Conservation (phyloP, 441 rosid species). For the Erodium chrysanthum region DNA sequence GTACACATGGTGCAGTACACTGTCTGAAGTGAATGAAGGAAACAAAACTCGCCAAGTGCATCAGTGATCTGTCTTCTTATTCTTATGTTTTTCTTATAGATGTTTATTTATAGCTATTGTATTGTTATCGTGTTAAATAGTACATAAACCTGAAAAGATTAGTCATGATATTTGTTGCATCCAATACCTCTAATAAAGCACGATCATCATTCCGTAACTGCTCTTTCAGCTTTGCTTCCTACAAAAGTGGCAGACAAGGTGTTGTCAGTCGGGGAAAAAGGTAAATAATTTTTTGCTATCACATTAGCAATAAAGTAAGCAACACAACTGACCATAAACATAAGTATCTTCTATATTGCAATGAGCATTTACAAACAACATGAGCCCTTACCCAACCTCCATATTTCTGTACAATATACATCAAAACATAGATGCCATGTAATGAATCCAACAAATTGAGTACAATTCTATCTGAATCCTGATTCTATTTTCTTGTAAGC, state of each 20-base stretch:
- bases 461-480: background rate
- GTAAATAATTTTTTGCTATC: background rate
- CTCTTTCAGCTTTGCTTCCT: slow-evolving; percentile 59
- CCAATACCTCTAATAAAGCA: slow-evolving; percentile 46
- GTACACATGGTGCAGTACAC: background rate
- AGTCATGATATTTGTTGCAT: background rate
- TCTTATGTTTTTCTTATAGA: background rate
- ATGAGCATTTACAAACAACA: background rate
- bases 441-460: background rate
- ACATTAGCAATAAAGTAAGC: background rate
- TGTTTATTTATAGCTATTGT: background rate
- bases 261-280: background rate
- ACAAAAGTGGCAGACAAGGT: slow-evolving; percentile 17
- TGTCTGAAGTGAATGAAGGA: background rate
- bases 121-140: background rate
- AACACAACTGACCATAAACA: background rate
- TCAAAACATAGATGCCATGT: background rate
- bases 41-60: background rate
- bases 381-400: background rate
- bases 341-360: background rate
- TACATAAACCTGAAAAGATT: background rate
- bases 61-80: background rate
- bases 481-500: background rate
- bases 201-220: slow-evolving; percentile 37
- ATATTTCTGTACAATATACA: background rate